Conservation (phyloP, 345 rosid genomes). For the Citrus mangshanensis region DNA sequence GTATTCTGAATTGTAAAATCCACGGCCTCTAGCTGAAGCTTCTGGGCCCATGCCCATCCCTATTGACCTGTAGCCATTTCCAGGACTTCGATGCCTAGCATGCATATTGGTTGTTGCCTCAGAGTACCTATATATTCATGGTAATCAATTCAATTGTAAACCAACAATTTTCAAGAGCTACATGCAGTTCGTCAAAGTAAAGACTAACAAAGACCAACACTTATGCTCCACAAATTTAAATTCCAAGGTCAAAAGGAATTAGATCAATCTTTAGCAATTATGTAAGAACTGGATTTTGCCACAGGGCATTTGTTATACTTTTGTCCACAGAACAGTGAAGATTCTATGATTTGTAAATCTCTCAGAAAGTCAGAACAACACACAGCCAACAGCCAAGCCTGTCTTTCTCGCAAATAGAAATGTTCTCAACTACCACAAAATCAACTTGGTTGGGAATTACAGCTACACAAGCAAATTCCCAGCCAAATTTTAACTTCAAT, state of each 20-base stretch:
- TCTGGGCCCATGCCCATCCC: conserved; percentile 73
- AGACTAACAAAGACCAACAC: background rate
- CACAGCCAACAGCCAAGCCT: background rate
- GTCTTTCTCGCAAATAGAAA: conserved; percentile 1
- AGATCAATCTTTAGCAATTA: background rate
- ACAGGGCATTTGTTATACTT: background rate
- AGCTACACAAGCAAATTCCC: background rate
- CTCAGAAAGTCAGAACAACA: background rate
- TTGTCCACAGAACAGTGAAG: conserved; percentile 2
- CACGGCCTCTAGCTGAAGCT: conserved; percentile 69
- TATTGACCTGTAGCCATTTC: conserved; percentile 81
- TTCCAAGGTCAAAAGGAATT: background rate
- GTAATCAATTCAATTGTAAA: background rate
- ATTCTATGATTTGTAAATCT: background rate
- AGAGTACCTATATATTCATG: background rate
- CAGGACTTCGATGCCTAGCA: conserved; percentile 81
- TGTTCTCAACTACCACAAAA: conserved; percentile 6
- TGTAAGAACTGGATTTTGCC: background rate
- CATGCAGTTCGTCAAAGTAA: background rate
- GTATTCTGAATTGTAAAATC: conserved; percentile 66
- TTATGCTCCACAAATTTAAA: background rate
- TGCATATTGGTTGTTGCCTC: conserved; percentile 49
- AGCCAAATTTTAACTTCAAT: background rate
- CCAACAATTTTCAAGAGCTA: background rate
- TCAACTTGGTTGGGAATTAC: background rate